Evolutionary conservation across 2,329 filamentous ascomycete genomes (phyloP).

Genomic region (Monilinia fructicola): DNA sequence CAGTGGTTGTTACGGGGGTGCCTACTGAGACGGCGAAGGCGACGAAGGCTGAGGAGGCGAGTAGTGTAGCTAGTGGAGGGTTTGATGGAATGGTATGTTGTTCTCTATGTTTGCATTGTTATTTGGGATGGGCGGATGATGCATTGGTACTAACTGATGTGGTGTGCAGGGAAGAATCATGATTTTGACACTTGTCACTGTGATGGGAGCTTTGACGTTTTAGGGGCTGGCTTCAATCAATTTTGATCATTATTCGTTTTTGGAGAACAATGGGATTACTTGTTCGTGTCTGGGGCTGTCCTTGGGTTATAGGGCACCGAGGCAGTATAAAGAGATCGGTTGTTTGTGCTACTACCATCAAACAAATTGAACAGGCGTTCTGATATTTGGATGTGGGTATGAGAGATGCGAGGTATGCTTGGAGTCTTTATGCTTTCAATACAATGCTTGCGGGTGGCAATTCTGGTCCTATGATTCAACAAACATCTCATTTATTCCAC

Average conservation of each 20-base stretch:
- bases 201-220: neutral
- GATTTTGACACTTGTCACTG: neutral
- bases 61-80: neutral
- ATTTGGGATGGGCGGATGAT: neutral
- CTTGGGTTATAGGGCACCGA: neutral
- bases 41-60: neutral
- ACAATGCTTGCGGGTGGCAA: neutral
- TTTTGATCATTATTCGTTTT: neutral
- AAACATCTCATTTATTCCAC: neutral
- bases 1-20: slow-evolving; percentile 1
- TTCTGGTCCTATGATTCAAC: neutral
- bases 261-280: neutral
- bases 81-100: neutral
- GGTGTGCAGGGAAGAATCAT: neutral
- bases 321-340: neutral
- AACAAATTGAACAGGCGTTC: neutral
- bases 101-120: neutral
- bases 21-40: neutral
- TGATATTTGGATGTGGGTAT: neutral
- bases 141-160: neutral
- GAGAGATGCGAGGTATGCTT: neutral
- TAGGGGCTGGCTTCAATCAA: neutral
- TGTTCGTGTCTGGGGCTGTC: neutral
- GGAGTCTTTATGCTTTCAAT: neutral
- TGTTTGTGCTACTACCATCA: neutral